Evolutionary conservation across 257 asterid species (phyloP).

Genomic region (Nicotiana otophora): DNA sequence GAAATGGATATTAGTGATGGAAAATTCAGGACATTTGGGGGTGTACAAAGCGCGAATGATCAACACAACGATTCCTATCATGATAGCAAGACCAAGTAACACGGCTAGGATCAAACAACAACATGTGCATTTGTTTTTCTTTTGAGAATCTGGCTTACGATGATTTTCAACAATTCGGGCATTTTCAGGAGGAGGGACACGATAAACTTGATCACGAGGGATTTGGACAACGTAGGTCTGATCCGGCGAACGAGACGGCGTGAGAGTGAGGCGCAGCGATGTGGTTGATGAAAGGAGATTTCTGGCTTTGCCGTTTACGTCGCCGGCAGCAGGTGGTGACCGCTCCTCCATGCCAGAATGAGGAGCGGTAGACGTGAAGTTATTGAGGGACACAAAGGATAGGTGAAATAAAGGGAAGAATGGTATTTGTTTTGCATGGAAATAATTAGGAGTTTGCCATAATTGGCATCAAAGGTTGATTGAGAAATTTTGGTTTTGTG

Average conservation of each 20-base stretch:
- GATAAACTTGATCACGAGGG: constrained; percentile 72
- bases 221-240: constrained; percentile 62
- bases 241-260: not conserved
- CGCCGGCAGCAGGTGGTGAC: constrained; percentile 25
- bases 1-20: constrained; percentile 24
- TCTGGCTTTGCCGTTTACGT: not conserved
- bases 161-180: constrained; percentile 43
- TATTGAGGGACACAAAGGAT: constrained; percentile 1
- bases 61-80: not conserved
- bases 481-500: not conserved
- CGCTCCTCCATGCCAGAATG: constrained; percentile 64
- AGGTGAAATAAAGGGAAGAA: constrained; percentile 10
- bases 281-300: constrained; percentile 14
- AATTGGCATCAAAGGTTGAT: not conserved
- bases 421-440: constrained; percentile 32
- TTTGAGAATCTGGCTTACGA: not conserved
- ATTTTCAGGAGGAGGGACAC: constrained; percentile 74
- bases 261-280: not conserved
- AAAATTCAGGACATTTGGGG: constrained; percentile 43
- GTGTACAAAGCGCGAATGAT: constrained; percentile 27
- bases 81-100: constrained; percentile 12
- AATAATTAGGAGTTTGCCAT: constrained; percentile 9
- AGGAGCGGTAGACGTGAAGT: constrained; percentile 42
- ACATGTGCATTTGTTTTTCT: not conserved
- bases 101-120: constrained; percentile 18